Evolutionary conservation across 768 basidiomycete species (phyloP), one percentile per base, ranked within the genome.

Genomic region (Hemileccinum impolitum): DNA sequence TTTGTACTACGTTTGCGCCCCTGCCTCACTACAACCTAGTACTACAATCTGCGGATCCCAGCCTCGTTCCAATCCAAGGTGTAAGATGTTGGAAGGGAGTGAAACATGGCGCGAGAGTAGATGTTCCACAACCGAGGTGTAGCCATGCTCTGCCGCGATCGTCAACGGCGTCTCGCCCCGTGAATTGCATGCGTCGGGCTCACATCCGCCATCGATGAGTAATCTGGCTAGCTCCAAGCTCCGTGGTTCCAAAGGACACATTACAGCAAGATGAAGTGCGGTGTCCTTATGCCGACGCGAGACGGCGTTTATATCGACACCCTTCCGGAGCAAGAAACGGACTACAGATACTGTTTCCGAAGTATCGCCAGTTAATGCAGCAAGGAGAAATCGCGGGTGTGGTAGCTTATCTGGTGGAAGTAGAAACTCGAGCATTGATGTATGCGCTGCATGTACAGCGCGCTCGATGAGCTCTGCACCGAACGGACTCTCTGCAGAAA

Each of bases 291-390:
- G 3, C 7, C 34, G 2, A n/a, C 17, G 7, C 12, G 39, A 32
- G 10, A 30, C 25, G 1, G 3, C 36, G 4, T 31, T 36, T 1
- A 52, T 6, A 10, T 53, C 30, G 6, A 38, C 47, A 1, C 52
- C 55, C 6, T 37, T 43, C 8, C 23, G 7, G 15, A 58, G 25
- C n/a, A 58, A 21, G 21, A 48, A 43, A 3, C 39, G 48, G n/a
- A 52, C 32, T 6, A 45, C 23, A 13, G 43, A 15, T 8, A 28
- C 17, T 4, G 43, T 50, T 14, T 39, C 43, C 6, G 32, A 7
- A 6, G 49, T 50, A 17, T 50, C 38, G 1, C 49, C 43, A 2
- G 43, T 45, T 1, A 23, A 23, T 2, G 43, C 49, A 17, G 17
- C 8, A 25, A 45, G 13, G 5, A 50, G 43, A 28, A 39, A 28